Evolutionary conservation across 2,329 filamentous ascomycete genomes (phyloP).

Genomic region (Fusarium lateritium): DNA sequence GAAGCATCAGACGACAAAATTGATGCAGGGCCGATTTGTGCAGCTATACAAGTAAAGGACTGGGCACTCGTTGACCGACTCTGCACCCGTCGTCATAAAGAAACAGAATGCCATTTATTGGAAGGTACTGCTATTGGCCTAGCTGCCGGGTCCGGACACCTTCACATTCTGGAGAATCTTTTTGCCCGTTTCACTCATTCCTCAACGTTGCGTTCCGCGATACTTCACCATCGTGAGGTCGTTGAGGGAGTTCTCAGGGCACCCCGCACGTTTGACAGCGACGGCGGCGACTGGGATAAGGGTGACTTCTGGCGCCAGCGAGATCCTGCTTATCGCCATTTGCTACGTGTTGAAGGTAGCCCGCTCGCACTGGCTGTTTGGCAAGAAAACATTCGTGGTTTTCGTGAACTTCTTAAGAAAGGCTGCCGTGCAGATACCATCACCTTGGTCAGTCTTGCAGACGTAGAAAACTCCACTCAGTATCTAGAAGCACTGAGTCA

Average conservation of each 20-base stretch:
- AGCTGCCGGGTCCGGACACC: not conserved
- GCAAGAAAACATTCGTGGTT: not conserved
- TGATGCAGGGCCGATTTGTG: not conserved
- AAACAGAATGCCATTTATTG: not conserved
- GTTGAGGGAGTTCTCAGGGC: too few species aligned
- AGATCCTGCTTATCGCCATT: too few species aligned
- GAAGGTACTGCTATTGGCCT: conserved; percentile 1
- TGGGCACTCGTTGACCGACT: not conserved
- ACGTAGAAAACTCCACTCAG: too few species aligned
- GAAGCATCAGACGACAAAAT: not conserved
- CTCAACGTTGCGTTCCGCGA: not conserved
- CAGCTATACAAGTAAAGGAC: not conserved
- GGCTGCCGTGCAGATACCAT: not conserved
- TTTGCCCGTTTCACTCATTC: not conserved
- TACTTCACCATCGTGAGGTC: not conserved
- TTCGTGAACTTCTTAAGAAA: not conserved
- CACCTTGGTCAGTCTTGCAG: not conserved
- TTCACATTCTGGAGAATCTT: not conserved
- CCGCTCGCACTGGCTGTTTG: not conserved
- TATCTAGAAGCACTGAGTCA: not conserved
- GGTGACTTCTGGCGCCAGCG: not conserved
- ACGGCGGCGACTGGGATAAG: too few species aligned
- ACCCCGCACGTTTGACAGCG: too few species aligned
- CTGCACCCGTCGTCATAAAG: not conserved
- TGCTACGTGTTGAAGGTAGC: not conserved